A percentile compares a stretch with the other conserved stretches of the same genome.
phyloP scores from a whole-genome alignment of 345 rosid genomes.

The Carallia pectinifolia region DNA sequence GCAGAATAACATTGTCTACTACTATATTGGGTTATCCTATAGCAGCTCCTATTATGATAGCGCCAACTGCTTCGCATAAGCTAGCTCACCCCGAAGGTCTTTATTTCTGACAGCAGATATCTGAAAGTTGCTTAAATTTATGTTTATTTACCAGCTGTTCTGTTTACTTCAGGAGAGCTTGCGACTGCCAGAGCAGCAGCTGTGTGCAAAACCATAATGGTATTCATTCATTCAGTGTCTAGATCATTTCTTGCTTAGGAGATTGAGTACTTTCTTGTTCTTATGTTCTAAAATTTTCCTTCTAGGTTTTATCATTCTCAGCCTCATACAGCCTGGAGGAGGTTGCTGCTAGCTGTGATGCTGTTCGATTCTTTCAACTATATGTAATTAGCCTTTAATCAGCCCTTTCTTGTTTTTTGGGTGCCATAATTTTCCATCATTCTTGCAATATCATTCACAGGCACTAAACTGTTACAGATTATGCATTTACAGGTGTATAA shows the following conservation, averaged over 20 bases:
- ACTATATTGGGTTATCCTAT: conserved; percentile 52
- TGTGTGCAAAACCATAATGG: conserved; percentile 77
- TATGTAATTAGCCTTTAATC: conserved; percentile 39
- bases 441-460: not conserved
- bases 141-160: conserved; percentile 3
- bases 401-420: not conserved
- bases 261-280: too few species aligned
- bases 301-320: conserved; percentile 60
- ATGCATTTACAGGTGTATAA: conserved; percentile 47
- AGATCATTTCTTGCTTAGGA: too few species aligned
- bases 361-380: conserved; percentile 73
- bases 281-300: not conserved
- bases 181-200: conserved; percentile 94
- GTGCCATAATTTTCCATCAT: not conserved
- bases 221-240: conserved; percentile 18
- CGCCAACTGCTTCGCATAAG: conserved; percentile 68
- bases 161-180: conserved; percentile 59
- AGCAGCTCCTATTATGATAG: conserved; percentile 69
- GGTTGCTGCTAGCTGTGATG: conserved; percentile 81
- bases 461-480: too few species aligned
- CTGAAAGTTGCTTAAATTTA: not conserved
- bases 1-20: conserved; percentile 53
- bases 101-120: not conserved
- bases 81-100: conserved; percentile 76
- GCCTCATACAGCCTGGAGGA: conserved; percentile 72